These are phyloP conservation scores for Kodamaea alishanica DNA, from an alignment of 1,139 yeast genomes.

Conservation along the genomic window DNA sequence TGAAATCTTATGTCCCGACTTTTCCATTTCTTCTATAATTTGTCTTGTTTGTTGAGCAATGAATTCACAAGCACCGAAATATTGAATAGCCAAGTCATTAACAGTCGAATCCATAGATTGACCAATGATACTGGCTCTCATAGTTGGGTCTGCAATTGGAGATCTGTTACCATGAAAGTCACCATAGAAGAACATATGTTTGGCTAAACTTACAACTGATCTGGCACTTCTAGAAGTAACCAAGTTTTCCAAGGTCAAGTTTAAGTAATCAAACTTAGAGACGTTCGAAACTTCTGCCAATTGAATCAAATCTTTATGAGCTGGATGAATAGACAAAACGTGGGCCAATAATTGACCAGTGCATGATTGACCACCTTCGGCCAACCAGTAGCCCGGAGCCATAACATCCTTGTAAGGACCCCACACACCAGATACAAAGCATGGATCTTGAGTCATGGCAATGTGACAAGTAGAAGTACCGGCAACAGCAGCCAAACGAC, in stretches of 20 bases:
- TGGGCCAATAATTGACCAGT: constrained; percentile 93
- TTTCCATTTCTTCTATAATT: constrained; percentile 79
- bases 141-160: constrained; percentile 89
- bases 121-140: constrained; percentile 93
- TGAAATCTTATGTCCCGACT: constrained; percentile 70
- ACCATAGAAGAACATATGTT: constrained; percentile 87
- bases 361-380: constrained; percentile 98
- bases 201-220: constrained; percentile 76
- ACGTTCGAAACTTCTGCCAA: constrained; percentile 61
- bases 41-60: constrained; percentile 97
- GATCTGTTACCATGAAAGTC: constrained; percentile 96
- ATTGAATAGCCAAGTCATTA: constrained; percentile 78
- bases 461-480: constrained; percentile 98
- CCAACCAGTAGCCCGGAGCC: constrained; percentile 87
- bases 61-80: constrained; percentile 92
- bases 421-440: constrained; percentile 96
- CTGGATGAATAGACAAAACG: constrained; percentile 88
- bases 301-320: constrained; percentile 65
- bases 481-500: constrained; percentile 94
- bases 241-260: constrained; percentile 66
- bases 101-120: constrained; percentile 86
- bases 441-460: constrained; percentile 78
- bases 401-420: constrained; percentile 95
- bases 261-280: constrained; percentile 79
- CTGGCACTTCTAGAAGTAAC: constrained; percentile 54